A percentile compares a stretch with the other conserved stretches of the same genome.
phyloP scores from a whole-genome alignment of 352 stramenopile species.

The Globisporangium polare region DNA sequence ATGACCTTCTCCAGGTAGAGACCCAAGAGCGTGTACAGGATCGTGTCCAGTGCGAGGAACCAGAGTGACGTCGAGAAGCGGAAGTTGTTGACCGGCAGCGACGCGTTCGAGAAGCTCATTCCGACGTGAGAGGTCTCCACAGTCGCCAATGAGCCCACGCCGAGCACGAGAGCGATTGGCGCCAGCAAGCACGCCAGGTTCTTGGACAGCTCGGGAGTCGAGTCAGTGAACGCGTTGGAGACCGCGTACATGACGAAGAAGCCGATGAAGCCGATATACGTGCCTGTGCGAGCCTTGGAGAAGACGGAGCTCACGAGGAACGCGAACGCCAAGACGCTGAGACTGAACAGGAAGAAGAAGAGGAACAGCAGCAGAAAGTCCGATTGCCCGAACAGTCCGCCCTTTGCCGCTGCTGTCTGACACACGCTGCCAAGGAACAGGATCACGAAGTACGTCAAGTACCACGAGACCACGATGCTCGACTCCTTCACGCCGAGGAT shows the following conservation, averaged over 20 bases:
- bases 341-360: conserved; percentile 67
- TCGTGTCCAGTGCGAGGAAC: conserved; percentile 85
- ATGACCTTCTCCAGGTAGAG: conserved; percentile 92
- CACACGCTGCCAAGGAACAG: conserved; percentile 58
- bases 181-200: conserved; percentile 47
- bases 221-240: conserved; percentile 29
- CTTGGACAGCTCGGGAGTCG: conserved; percentile 28
- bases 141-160: conserved; percentile 48
- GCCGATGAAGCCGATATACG: conserved; percentile 20
- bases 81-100: conserved; percentile 43
- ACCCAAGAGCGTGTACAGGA: conserved; percentile 87
- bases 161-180: conserved; percentile 58
- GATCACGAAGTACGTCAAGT: conserved; percentile 85
- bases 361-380: conserved; percentile 19
- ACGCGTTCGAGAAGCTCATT: conserved; percentile 42
- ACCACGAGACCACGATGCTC: conserved; percentile 66
- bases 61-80: conserved; percentile 49
- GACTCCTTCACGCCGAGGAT: conserved; percentile 84
- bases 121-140: conserved; percentile 44
- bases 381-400: conserved; percentile 37
- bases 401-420: conserved; percentile 38
- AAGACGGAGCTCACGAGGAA: conserved; percentile 80
- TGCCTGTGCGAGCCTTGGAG: conserved; percentile 46
- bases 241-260: conserved; percentile 88
- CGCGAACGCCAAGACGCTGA: conserved; percentile 44